Evolutionary conservation across 2,329 filamentous ascomycete species (phyloP), one percentile per base, ranked within the genome.

Genomic region (Aspergillus floridensis): DNA sequence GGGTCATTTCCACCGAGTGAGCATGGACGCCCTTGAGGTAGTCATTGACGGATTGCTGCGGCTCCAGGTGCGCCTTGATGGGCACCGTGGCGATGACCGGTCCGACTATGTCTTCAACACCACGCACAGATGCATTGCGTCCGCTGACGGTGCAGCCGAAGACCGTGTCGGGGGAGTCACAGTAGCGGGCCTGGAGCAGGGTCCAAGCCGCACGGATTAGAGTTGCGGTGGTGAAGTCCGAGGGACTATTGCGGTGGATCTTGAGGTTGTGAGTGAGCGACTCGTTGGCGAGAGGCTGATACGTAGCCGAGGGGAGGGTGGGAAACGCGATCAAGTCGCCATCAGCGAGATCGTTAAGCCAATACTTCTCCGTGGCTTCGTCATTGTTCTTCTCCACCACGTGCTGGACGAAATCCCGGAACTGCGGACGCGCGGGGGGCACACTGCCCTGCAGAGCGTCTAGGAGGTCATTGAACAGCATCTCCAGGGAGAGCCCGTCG

Each of bases 1-100:
- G 81, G 2, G 86, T 85, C 57, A 83, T 80, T 4, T 77, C 72
- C 0, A 83, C 75, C 0, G 79, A 81, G 56, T 82, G 79, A 21
- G 80, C 72, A 44, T 87, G 84, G 3, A 87, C 77, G 2, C 74
- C 69, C 49, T 81, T 76, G 3, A 88, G 73, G 61, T 81, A 87
- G 38, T 83, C 78, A 0, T 70, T 66, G 2, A 74, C 71, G 21
- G 72, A 71, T 50, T 76, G 71, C 55, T 65, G 19, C 5, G 67
- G 57, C 48, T 75, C 59, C 5, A 77, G 55, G 29, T 65, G 65
- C 4, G 75, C 56, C 14, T 74, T 73, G 14, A 79, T 66, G 3
- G 78, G 78, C 4, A 80, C 70, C 0, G 78, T 80, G 1, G 76
- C 74, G 49, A 79, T 76, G 64, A 77, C 72, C 3, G 78, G 77